Evolutionary conservation across 345 rosid species (phyloP).

Genomic region (Reutealis trisperma): DNA sequence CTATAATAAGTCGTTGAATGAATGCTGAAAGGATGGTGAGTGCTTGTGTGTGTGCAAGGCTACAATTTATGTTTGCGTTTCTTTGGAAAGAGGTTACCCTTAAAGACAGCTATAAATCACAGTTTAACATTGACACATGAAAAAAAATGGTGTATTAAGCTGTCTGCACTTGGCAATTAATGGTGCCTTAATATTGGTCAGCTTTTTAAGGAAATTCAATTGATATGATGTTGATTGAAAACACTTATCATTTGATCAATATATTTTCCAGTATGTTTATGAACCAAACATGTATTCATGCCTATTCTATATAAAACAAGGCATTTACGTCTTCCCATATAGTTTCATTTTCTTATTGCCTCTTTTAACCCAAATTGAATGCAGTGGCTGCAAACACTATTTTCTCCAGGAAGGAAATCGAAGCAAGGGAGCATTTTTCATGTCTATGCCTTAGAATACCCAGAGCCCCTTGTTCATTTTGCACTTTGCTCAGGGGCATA

Average conservation of each 20-base stretch:
- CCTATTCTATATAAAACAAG: background rate
- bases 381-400: slow-evolving; percentile 77
- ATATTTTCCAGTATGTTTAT: background rate
- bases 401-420: slow-evolving; percentile 72
- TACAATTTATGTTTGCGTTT: no score
- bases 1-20: no score
- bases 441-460: slow-evolving; percentile 70
- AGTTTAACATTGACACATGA: no score
- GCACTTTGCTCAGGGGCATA: slow-evolving; percentile 72
- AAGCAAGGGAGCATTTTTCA: slow-evolving; percentile 54
- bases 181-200: background rate
- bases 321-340: background rate
- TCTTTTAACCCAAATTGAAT: slow-evolving; percentile 15
- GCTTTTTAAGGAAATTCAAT: background rate
- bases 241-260: background rate
- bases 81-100: no score
- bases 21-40: no score
- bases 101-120: no score
- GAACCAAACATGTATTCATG: background rate
- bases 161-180: no score
- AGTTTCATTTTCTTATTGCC: background rate
- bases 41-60: no score
- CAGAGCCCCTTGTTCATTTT: slow-evolving; percentile 84
- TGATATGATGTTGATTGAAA: no score
- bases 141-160: no score